These are phyloP conservation scores for Sanghuangporus weigelae DNA, from an alignment of 1,284 basidiomycete genomes.

Conservation along the genomic window DNA sequence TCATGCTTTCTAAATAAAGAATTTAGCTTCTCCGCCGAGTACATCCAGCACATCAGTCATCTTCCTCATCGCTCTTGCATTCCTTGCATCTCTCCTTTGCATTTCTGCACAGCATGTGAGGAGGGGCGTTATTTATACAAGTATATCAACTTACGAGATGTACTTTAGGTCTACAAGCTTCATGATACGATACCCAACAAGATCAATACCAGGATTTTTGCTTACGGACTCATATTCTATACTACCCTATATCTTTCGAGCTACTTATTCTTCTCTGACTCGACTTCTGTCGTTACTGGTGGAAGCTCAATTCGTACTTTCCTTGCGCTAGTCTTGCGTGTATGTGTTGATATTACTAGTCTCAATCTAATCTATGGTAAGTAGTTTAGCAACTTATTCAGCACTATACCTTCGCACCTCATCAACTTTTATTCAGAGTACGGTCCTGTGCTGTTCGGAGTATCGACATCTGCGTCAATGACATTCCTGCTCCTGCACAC, in stretches of 20 bases:
- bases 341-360: constrained; percentile 4
- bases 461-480: constrained; percentile 4
- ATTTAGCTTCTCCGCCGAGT: neutral
- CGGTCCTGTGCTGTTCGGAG: constrained; percentile 5
- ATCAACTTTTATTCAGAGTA: neutral
- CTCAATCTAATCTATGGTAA: constrained; percentile 10
- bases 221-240: constrained; percentile 17
- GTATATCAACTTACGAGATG: constrained; percentile 7
- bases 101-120: constrained; percentile 1
- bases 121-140: neutral
- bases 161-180: constrained; percentile 20
- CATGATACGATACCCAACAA: constrained; percentile 16
- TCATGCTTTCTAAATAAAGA: neutral
- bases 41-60: neutral
- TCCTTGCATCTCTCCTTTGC: constrained; percentile 3
- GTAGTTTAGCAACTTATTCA: neutral
- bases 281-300: constrained; percentile 19
- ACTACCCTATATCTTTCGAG: constrained; percentile 3
- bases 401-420: neutral
- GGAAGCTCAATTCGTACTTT: constrained; percentile 1
- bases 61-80: constrained; percentile 3
- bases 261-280: constrained; percentile 4
- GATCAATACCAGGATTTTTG: constrained; percentile 21
- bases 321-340: neutral
- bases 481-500: constrained; percentile 4